Percentiles rank a stretch among this genome's conserved stretches.
These are phyloP conservation scores for Cyanidium caldarium DNA, from an alignment of 23 red algal genomes.

Conservation along the genomic window DNA sequence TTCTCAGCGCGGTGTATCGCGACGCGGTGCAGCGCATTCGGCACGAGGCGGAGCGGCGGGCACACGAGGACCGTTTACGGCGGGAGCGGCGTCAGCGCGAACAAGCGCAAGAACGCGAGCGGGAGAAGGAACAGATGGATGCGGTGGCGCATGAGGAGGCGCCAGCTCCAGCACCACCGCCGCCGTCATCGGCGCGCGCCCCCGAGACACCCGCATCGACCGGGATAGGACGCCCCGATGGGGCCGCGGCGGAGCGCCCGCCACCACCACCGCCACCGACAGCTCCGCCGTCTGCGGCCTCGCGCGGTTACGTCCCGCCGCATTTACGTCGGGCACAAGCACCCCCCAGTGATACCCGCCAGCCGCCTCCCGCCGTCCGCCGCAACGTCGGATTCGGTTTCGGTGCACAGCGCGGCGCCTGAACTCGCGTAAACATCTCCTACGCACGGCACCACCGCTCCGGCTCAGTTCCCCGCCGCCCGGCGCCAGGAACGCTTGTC, in stretches of 20 bases:
- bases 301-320: neutral
- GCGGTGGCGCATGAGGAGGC: neutral
- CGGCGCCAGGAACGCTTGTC: slow-evolving; percentile 12
- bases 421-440: no score
- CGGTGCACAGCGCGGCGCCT: no score
- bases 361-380: no score
- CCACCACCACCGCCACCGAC: neutral
- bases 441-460: no score
- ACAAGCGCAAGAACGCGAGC: neutral
- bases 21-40: neutral
- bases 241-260: neutral
- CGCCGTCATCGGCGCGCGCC: neutral
- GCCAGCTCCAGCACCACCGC: neutral
- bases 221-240: neutral
- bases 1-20: neutral
- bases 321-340: neutral
- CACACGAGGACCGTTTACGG: neutral
- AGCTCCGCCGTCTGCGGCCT: neutral
- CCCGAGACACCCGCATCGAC: neutral
- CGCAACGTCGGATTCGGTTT: no score
- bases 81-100: neutral
- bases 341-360: neutral
- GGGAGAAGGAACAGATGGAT: neutral
- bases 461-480: neutral
- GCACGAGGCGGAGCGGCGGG: neutral